A percentile compares a stretch with the other conserved stretches of the same genome.
Evolutionary conservation across 345 rosid genomes (phyloP).

Genomic region (Arabidopsis thaliana): TAIR10.1 NC_003070.9:6037501-6038000

Average conservation of each 20-base stretch:
- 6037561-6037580: slow-evolving; percentile 2
- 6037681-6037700: slow-evolving; percentile 82
- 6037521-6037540: not conserved
- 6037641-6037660: slow-evolving; percentile 73
- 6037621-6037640: slow-evolving; percentile 48
- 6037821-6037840: slow-evolving; percentile 81
- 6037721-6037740: slow-evolving; percentile 56
- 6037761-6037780: not conserved
- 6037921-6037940: slow-evolving; percentile 35
- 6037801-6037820: slow-evolving; percentile 92
- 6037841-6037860: slow-evolving; percentile 73
- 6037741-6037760: not conserved
- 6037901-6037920: slow-evolving; percentile 77
- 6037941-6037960: slow-evolving; percentile 64
- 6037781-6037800: slow-evolving; percentile 55
- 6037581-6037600: not conserved
- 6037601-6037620: slow-evolving; percentile 16
- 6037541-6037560: not conserved
- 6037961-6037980: slow-evolving; percentile 74
- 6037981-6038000: slow-evolving; percentile 88
- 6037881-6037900: slow-evolving; percentile 80
- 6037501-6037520: not conserved
- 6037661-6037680: slow-evolving; percentile 79
- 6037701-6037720: slow-evolving; percentile 85
- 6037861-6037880: slow-evolving; percentile 83